Evolutionary conservation across 495 filamentous ascomycete genomes (phyloP).

Genomic region (Oidiodendron maius): DNA sequence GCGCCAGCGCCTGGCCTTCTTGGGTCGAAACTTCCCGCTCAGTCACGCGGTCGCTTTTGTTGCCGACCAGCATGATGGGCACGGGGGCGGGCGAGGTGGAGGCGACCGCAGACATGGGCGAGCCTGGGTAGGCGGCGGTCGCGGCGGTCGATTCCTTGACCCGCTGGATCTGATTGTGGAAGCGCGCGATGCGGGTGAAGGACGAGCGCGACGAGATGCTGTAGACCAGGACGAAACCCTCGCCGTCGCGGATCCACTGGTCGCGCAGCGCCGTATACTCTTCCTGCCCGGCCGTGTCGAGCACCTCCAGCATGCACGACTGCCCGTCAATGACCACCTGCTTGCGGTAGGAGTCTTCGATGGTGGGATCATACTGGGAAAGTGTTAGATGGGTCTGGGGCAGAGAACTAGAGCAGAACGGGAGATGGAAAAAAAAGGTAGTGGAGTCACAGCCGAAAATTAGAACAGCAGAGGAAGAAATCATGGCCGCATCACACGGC

Average conservation of each 20-base stretch:
- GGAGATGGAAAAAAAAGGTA: too few species aligned
- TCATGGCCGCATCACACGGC: neutral
- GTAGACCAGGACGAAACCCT: conserved; percentile 96
- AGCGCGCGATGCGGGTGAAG: conserved; percentile 89
- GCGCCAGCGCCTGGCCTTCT: conserved; percentile 86
- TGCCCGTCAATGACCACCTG: conserved; percentile 96
- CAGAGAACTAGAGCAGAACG: conserved; percentile 11
- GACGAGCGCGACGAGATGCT: conserved; percentile 95
- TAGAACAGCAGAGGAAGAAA: too few species aligned
- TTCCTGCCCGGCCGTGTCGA: conserved; percentile 98
- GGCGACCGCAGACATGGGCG: conserved; percentile 44
- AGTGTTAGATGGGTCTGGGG: too few species aligned
- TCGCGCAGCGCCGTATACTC: conserved; percentile 96
- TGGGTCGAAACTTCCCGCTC: conserved; percentile 96
- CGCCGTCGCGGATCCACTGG: conserved; percentile 97
- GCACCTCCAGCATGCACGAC: conserved; percentile 96
- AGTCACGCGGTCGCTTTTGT: conserved; percentile 94
- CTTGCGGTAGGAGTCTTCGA: conserved; percentile 96
- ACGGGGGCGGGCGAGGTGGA: conserved; percentile 70
- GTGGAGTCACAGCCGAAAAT: too few species aligned
- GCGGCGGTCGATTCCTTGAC: conserved; percentile 91
- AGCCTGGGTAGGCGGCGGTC: conserved; percentile 63
- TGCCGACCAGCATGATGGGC: conserved; percentile 96
- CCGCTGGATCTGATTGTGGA: conserved; percentile 93
- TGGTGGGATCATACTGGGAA: conserved; percentile 81